Evolutionary conservation across 78 protist species (phyloP), one percentile per base, ranked within the genome.

Genomic region (Protostelium mycophagum): DNA sequence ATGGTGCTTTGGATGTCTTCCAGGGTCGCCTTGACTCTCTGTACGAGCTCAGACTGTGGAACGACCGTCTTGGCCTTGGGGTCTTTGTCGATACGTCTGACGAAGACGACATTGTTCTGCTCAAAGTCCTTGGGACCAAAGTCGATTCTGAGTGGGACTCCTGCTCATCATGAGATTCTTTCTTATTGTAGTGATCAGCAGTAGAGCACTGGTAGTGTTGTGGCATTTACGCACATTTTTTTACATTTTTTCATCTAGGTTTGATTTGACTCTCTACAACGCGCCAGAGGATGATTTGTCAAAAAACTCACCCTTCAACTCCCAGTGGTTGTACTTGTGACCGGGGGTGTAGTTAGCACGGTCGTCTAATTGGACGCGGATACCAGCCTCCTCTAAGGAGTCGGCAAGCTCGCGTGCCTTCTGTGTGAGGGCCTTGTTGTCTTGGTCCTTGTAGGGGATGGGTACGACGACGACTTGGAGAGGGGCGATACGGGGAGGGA

Each of bases 401-500:
- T 51, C 86, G 34, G 51, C 90, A 83, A 89, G 83, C 87, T 95
- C 96, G 28, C 85, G 38, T 0, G 95, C 93, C 83, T 83, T 85
- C 36, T 31, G 23, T 38, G 63, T 88, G 37, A 91, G 83, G 0
- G 84, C 91, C 28, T 51, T 38, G 1, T 87, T n/a, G 39, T 90
- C 93, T 31, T 63, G 1, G 89, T 85, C 96, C 87, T 89, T 95
- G 38, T 86, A 89, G 38, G 87, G 38, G 38, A 95, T 84, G 39
- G 99, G 99, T 34, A 98, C 91, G 94, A 98, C 84, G 35, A 97
- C 98, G 35, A 84, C 97, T 90, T 98, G 99, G 16, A 92, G 38
- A 35, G 96, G 95, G 23, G 99, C 99, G 29, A 98, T 95, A 25
- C 97, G 85, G 28, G 99, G 99, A 34, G 99, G 99, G 85, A 99